Evolutionary conservation across 192 early-diverging fungal genomes (phyloP).

Genomic region (Coemansia sp.): DNA sequence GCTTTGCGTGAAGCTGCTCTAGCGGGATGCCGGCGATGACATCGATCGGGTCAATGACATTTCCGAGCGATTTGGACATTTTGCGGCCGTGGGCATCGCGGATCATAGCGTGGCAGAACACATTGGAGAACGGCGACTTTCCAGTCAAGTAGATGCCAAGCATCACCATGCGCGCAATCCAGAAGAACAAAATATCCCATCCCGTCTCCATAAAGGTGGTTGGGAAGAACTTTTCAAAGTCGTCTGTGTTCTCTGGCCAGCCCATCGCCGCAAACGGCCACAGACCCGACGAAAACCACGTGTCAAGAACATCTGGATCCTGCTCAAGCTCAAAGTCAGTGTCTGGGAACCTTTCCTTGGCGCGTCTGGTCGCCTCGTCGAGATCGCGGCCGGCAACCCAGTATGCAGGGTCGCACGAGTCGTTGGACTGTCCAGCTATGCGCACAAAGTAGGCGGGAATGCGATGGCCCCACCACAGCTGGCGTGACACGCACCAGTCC

Average conservation of each 20-base stretch:
- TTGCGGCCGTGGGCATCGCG: constrained; percentile 98
- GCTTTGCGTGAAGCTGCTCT: constrained; percentile 70
- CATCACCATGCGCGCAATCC: constrained; percentile 99
- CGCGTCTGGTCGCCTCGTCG: constrained; percentile 73
- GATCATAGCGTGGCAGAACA: constrained; percentile 98
- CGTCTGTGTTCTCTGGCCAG: constrained; percentile 90
- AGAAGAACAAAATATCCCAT: constrained; percentile 99
- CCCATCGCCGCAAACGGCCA: constrained; percentile 99
- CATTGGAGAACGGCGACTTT: constrained; percentile 89
- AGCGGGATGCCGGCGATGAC: constrained; percentile 94
- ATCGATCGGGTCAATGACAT: constrained; percentile 96
- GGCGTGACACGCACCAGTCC: constrained; percentile 98
- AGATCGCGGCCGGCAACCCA: constrained; percentile 88
- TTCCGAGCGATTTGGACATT: constrained; percentile 96
- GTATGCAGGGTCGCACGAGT: constrained; percentile 61
- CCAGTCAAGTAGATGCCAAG: constrained; percentile 93
- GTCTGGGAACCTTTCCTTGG: constrained; percentile 76
- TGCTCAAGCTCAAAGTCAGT: constrained; percentile 83
- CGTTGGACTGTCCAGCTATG: constrained; percentile 62
- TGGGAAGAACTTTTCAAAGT: constrained; percentile 87
- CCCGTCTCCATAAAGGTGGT: constrained; percentile 93
- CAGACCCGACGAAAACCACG: constrained; percentile 98
- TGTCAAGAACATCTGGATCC: constrained; percentile 97
- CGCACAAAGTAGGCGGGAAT: constrained; percentile 93
- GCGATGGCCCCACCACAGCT: constrained; percentile 99